phyloP scores from a whole-genome alignment of 257 asterid species.

The Fraxinus excelsior region DNA sequence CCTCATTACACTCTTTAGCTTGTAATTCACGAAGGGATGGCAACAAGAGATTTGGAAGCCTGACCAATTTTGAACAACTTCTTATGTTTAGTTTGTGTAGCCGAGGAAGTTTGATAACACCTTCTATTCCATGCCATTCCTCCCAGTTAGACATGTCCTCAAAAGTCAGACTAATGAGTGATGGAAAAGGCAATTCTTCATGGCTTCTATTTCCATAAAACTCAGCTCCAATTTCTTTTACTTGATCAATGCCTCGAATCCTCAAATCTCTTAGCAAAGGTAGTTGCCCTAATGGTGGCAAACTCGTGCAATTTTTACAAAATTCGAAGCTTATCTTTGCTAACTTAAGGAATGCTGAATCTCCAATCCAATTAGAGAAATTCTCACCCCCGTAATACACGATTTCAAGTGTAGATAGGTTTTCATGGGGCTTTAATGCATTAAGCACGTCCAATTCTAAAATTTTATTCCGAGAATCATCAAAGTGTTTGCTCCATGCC shows the following conservation, averaged over 20 bases:
- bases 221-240: constrained; percentile 17
- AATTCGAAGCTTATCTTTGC: neutral
- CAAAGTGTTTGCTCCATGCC: constrained; percentile 8
- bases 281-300: constrained; percentile 29
- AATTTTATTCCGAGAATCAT: constrained; percentile 13
- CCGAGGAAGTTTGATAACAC: neutral
- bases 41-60: neutral
- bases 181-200: constrained; percentile 18
- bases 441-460: constrained; percentile 21
- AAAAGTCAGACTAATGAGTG: constrained; percentile 25
- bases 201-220: constrained; percentile 15
- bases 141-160: constrained; percentile 30
- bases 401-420: constrained; percentile 12
- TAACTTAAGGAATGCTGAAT: constrained; percentile 7
- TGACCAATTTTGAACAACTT: constrained; percentile 20
- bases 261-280: constrained; percentile 24
- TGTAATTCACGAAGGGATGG: constrained; percentile 6
- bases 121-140: constrained; percentile 17
- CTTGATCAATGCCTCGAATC: constrained; percentile 15
- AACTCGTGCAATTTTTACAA: constrained; percentile 18
- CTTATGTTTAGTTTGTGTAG: constrained; percentile 11
- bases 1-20: neutral
- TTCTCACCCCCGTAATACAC: constrained; percentile 12
- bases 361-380: constrained; percentile 26
- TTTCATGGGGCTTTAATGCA: constrained; percentile 12